Evolutionary conservation across 441 rosid genomes (phyloP).

Genomic region (Adansonia rubrostipa): DNA sequence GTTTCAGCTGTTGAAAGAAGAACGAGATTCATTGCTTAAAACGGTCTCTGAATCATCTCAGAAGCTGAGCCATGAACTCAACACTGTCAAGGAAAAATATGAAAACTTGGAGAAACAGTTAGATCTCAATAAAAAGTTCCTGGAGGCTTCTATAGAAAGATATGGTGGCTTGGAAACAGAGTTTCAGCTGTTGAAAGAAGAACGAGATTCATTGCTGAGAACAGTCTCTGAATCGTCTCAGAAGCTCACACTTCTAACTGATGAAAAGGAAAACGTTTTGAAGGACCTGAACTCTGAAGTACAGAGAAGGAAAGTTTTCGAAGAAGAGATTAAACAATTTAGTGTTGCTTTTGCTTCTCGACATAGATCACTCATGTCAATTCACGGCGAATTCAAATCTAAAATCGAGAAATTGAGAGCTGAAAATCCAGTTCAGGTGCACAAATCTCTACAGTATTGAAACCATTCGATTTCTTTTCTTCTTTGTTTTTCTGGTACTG

Average conservation of each 20-base stretch:
- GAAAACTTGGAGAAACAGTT: conserved; percentile 51
- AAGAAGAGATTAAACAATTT: conserved; percentile 75
- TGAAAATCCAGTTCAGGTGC: conserved; percentile 41
- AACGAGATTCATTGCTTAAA: conserved; percentile 54
- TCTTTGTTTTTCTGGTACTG: background rate
- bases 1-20: conserved; percentile 57
- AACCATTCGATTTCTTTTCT: background rate
- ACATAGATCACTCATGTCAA: conserved; percentile 60
- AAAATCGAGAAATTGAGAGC: conserved; percentile 60
- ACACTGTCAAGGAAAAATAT: conserved; percentile 53
- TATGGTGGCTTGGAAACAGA: conserved; percentile 58
- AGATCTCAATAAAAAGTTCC: conserved; percentile 43
- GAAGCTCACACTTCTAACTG: conserved; percentile 43
- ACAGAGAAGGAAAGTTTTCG: conserved; percentile 58
- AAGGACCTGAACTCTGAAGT: conserved; percentile 61
- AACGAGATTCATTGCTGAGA: conserved; percentile 54
- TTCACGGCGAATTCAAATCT: conserved; percentile 63
- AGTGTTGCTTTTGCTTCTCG: conserved; percentile 59
- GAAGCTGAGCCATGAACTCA: conserved; percentile 54
- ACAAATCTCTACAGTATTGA: conserved; percentile 48
- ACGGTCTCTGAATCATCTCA: conserved; percentile 47
- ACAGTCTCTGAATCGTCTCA: conserved; percentile 47
- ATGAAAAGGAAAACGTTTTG: conserved; percentile 61
- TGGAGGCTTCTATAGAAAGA: conserved; percentile 57
- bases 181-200: conserved; percentile 57